Evolutionary conservation across 2,329 filamentous ascomycete species (phyloP).

Genomic region (Escovopsis sp.): DNA sequence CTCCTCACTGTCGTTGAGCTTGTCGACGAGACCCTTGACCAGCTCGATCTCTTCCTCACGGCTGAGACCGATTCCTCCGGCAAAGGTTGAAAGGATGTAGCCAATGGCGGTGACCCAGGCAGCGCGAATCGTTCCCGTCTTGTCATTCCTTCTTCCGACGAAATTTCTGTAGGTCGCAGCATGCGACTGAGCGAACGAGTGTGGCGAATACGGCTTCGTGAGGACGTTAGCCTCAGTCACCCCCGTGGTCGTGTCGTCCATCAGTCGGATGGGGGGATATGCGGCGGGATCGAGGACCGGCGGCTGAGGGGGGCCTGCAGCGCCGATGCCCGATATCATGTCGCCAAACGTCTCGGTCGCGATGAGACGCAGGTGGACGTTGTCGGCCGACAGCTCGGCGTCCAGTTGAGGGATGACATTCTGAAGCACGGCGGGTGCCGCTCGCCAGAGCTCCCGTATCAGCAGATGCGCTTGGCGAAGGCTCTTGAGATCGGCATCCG

Average conservation of each 20-base stretch:
- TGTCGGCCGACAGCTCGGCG: slow-evolving; percentile 80
- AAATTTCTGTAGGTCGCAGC: slow-evolving; percentile 69
- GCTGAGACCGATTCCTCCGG: slow-evolving; percentile 76
- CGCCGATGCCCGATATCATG: slow-evolving; percentile 84
- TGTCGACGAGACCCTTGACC: slow-evolving; percentile 59
- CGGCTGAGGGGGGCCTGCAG: slow-evolving; percentile 66
- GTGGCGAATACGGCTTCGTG: slow-evolving; percentile 69
- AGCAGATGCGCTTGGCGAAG: slow-evolving; percentile 79
- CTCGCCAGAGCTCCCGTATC: slow-evolving; percentile 85
- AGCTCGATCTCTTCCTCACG: slow-evolving; percentile 65
- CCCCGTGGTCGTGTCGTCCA: slow-evolving; percentile 32
- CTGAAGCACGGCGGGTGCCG: slow-evolving; percentile 71
- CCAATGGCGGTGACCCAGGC: slow-evolving; percentile 77
- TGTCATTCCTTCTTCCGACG: slow-evolving; percentile 72
- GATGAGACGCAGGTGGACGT: slow-evolving; percentile 68
- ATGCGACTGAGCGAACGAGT: slow-evolving; percentile 78
- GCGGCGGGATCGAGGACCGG: slow-evolving; percentile 63
- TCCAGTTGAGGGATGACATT: slow-evolving; percentile 92
- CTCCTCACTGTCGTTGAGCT: slow-evolving; percentile 78
- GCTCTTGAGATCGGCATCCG: slow-evolving; percentile 74
- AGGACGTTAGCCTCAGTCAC: slow-evolving; percentile 45
- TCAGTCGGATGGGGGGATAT: slow-evolving; percentile 61
- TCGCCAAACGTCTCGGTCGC: slow-evolving; percentile 92
- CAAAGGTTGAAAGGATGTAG: slow-evolving; percentile 78
- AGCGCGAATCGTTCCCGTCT: slow-evolving; percentile 63